Evolutionary conservation across 2,329 filamentous ascomycete species (phyloP), one percentile per base, ranked within the genome.

Genomic region (Fusarium mundagurra): DNA sequence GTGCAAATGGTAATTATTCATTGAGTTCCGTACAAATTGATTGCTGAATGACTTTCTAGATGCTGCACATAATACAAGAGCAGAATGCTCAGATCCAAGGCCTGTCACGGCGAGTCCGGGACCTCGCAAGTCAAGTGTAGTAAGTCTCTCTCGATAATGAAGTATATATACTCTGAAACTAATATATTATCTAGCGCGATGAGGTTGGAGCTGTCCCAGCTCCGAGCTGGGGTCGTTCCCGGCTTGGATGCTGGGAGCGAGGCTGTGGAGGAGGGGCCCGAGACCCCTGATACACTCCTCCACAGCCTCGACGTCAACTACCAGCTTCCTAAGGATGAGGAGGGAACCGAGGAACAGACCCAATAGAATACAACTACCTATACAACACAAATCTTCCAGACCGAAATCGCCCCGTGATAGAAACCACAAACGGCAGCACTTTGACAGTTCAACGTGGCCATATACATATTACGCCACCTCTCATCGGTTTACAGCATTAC

Each of bases 11-110:
- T 14, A 27, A 10, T 12, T 47, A 6, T 5, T 20, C 5, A 29
- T 20, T 47, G 24, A 27, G 6, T 6, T 45, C 1, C 8, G 17
- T 4, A 20, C 1, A 9, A 14, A 2, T 20, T 29, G 11, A 14
- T 27, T 10, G 13, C 24, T 47, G 24, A 47, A 20, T 20, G 13
- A 47, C 1, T 47, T 6, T 29, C 18, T 1, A 48, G 45, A 31
- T 48, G 45, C 14, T 48, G 5, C 7, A 31, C 3, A n/a, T 31
- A 3, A 6, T 48, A 8, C 27, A 31, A 31, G 45, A 47, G 1
- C 18, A 45, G 8, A 45, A 45, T 18, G 10, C 43, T 13, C 1
- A 18, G 17, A 27, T 27, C 43, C 17, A 27, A 24, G 43, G 43
- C 5, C 36, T 38, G 36, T 6, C 36, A 38, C 6, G 36, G 18